These are phyloP conservation scores for Leucocoprinus birnbaumii DNA, from an alignment of 768 basidiomycete genomes.

Conservation along the genomic window DNA sequence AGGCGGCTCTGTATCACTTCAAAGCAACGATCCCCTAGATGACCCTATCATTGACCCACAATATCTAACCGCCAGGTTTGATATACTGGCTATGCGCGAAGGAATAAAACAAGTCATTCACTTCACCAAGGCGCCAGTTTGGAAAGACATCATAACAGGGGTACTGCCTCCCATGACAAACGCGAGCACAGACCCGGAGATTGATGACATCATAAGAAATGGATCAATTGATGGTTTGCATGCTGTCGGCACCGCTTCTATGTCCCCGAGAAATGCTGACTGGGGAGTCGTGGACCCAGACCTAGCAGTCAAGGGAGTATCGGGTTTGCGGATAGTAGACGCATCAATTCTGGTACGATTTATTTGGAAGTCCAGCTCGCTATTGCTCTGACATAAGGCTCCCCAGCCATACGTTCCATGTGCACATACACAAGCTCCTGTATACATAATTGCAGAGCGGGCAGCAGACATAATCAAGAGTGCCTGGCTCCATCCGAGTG, in stretches of 20 bases:
- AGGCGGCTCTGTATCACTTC: slow-evolving; percentile 12
- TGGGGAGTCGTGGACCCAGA: slow-evolving; percentile 35
- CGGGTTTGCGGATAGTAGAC: slow-evolving; percentile 36
- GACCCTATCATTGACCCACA: slow-evolving; percentile 7
- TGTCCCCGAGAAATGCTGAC: slow-evolving; percentile 23
- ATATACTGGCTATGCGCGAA: slow-evolving; percentile 5
- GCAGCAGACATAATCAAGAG: slow-evolving; percentile 10
- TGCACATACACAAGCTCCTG: background rate
- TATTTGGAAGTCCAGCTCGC: background rate
- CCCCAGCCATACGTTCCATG: background rate
- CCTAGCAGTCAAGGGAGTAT: slow-evolving; percentile 30
- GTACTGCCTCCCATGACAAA: slow-evolving; percentile 5
- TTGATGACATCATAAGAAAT: slow-evolving; percentile 16
- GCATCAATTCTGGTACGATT: slow-evolving; percentile 29
- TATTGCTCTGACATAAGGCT: background rate
- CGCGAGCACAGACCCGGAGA: slow-evolving; percentile 1
- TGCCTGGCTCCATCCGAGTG: background rate
- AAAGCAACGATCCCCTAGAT: slow-evolving; percentile 3
- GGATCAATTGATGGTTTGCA: slow-evolving; percentile 22
- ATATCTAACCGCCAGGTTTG: slow-evolving; percentile 5
- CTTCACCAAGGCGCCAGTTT: slow-evolving; percentile 7
- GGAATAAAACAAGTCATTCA: slow-evolving; percentile 10
- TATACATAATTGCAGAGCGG: slow-evolving; percentile 11
- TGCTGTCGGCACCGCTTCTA: slow-evolving; percentile 27
- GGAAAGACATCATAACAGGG: slow-evolving; percentile 8